phyloP scores from a whole-genome alignment of 129 eudicot genomes.

The Lonicera japonica region DNA sequence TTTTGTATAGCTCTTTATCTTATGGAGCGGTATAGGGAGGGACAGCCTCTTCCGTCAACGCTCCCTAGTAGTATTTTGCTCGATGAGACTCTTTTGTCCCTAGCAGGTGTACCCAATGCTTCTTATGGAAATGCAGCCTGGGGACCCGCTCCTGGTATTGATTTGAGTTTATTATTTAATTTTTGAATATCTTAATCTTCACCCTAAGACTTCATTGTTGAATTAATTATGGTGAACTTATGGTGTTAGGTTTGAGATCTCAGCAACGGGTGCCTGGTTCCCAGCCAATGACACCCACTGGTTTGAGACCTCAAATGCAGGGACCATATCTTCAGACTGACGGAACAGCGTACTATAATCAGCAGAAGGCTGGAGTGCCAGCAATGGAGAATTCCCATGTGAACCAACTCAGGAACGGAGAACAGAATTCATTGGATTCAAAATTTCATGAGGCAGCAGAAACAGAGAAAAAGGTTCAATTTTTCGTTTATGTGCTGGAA shows the following conservation, averaged over 20 bases:
- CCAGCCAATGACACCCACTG: slow-evolving; percentile 53
- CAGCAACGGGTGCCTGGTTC: slow-evolving; percentile 54
- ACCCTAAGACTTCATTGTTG: background rate
- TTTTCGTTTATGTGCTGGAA: background rate
- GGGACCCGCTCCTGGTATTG: slow-evolving; percentile 59
- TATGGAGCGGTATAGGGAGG: slow-evolving; percentile 96
- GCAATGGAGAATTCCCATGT: slow-evolving; percentile 15
- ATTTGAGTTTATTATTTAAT: slow-evolving; percentile 13
- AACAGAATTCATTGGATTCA: slow-evolving; percentile 27
- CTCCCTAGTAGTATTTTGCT: slow-evolving; percentile 78
- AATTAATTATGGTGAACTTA: background rate
- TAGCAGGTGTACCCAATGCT: slow-evolving; percentile 77
- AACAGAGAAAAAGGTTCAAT: slow-evolving; percentile 42
- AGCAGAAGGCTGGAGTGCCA: slow-evolving; percentile 36
- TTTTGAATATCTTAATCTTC: background rate
- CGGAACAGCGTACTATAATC: slow-evolving; percentile 47
- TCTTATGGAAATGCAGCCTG: slow-evolving; percentile 50
- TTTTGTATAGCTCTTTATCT: slow-evolving; percentile 83
- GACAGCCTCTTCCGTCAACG: slow-evolving; percentile 71
- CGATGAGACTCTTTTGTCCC: slow-evolving; percentile 79
- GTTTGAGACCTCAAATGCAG: slow-evolving; percentile 55
- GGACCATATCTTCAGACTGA: slow-evolving; percentile 37
- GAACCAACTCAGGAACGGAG: slow-evolving; percentile 41
- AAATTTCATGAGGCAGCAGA: slow-evolving; percentile 40
- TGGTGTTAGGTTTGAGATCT: slow-evolving; percentile 49